phyloP scores from a whole-genome alignment of 139 green algal genomes.

The Mesostigma viride region DNA sequence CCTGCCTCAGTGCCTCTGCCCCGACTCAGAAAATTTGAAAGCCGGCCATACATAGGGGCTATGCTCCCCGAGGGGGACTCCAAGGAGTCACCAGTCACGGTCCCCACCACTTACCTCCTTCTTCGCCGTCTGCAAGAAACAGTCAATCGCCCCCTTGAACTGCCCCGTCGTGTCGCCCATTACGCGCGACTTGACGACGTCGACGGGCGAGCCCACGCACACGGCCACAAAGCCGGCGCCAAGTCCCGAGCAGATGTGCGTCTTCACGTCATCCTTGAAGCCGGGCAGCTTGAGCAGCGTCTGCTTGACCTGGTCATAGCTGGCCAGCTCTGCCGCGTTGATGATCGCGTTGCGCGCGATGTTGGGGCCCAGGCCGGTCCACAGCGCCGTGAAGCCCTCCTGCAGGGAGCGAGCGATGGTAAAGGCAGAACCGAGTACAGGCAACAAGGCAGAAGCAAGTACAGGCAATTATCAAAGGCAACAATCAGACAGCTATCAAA shows the following conservation, averaged over 20 bases:
- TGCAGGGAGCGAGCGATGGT: too few species aligned
- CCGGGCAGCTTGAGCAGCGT: slow-evolving; percentile 22
- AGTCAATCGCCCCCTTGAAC: slow-evolving; percentile 79
- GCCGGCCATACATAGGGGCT: too few species aligned
- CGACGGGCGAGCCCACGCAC: slow-evolving; percentile 85
- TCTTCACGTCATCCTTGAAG: slow-evolving; percentile 32
- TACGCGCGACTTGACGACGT: slow-evolving; percentile 92
- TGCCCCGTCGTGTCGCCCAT: slow-evolving; percentile 69
- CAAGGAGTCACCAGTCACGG: too few species aligned
- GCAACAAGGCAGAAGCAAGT: slow-evolving; percentile 10
- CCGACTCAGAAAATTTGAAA: too few species aligned
- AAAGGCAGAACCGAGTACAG: too few species aligned
- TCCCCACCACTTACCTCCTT: slow-evolving; percentile 57
- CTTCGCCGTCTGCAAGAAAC: slow-evolving; percentile 79
- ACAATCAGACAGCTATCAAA: not conserved
- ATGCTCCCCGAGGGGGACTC: too few species aligned
- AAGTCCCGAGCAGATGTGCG: slow-evolving; percentile 46
- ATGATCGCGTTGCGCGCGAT: slow-evolving; percentile 92
- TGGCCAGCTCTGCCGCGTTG: slow-evolving; percentile 92
- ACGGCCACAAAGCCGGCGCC: slow-evolving; percentile 91
- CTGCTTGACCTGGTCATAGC: slow-evolving; percentile 76
- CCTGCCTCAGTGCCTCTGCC: too few species aligned
- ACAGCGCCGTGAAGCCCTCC: slow-evolving; percentile 79
- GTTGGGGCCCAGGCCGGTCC: slow-evolving; percentile 91
- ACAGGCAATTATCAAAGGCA: not conserved